Percentiles rank a stretch among this genome's conserved stretches.
Evolutionary conservation across 164 flowering plant species (phyloP).

Genomic region (Liquidambar formosana): DNA sequence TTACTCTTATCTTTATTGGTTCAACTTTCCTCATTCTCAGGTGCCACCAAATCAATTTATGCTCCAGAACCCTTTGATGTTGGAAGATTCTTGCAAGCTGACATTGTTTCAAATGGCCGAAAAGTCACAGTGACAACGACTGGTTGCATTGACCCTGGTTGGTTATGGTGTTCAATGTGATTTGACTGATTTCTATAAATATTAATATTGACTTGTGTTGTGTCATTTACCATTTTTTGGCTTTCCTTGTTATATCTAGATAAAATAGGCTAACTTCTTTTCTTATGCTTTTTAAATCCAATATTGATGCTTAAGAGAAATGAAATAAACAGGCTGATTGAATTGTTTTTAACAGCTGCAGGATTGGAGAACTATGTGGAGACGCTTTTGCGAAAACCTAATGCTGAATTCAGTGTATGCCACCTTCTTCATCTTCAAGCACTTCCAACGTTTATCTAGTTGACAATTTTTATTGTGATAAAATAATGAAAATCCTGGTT

Average conservation of each 20-base stretch:
- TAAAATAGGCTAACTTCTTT: background rate
- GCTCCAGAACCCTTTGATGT: conserved; percentile 77
- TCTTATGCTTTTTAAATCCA: background rate
- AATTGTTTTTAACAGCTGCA: conserved; percentile 54
- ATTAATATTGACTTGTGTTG: background rate
- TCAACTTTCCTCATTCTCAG: conserved; percentile 24
- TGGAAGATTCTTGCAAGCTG: conserved; percentile 57
- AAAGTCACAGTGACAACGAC: conserved; percentile 35
- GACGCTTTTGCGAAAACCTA: conserved; percentile 70
- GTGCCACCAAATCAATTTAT: conserved; percentile 54
- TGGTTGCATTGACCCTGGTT: conserved; percentile 57
- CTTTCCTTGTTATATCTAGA: background rate
- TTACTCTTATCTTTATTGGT: conserved; percentile 9
- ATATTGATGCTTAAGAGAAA: background rate
- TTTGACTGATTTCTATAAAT: background rate
- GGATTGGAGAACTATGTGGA: conserved; percentile 80
- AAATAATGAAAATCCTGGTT: background rate
- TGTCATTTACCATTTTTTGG: background rate
- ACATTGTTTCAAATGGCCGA: conserved; percentile 46
- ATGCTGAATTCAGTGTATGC: conserved; percentile 80
- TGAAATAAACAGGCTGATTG: conserved; percentile 16
- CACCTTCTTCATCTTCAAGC: background rate
- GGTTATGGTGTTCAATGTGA: conserved; percentile 5
- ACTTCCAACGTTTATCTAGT: background rate
- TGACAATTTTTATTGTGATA: background rate